Conservation (phyloP, 768 basidiomycete genomes). For the Favolaschia claudopus region DNA sequence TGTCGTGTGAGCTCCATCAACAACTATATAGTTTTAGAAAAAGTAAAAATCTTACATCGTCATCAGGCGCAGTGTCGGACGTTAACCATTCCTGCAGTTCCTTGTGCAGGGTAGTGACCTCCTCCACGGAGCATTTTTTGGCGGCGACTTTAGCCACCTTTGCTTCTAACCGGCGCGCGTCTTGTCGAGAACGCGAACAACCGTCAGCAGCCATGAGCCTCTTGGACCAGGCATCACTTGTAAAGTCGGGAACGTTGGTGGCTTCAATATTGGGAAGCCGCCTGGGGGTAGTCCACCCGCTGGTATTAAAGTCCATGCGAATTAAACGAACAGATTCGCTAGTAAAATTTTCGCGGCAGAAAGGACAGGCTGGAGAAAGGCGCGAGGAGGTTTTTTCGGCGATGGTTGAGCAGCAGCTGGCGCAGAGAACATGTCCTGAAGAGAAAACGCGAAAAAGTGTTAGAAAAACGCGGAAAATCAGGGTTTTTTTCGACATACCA, state of each 20-base stretch:
- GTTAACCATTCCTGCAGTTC: slow-evolving; percentile 82
- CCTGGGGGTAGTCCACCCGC: slow-evolving; percentile 74
- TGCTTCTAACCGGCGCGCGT: slow-evolving; percentile 76
- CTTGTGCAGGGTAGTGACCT: slow-evolving; percentile 78
- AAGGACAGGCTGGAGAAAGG: slow-evolving; percentile 79
- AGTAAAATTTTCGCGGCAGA: slow-evolving; percentile 82
- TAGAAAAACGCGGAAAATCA: slow-evolving; percentile 34
- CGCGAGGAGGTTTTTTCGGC: slow-evolving; percentile 81
- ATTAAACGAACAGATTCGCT: slow-evolving; percentile 74
- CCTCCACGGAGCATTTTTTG: slow-evolving; percentile 89
- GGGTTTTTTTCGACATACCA: slow-evolving; percentile 60
- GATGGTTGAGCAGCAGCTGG: slow-evolving; percentile 79
- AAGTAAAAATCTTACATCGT: slow-evolving; percentile 60
- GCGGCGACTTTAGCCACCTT: slow-evolving; percentile 81
- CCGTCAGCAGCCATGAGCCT: slow-evolving; percentile 56
- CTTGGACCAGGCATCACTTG: slow-evolving; percentile 45
- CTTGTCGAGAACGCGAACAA: slow-evolving; percentile 51
- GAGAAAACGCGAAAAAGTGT: too few relatives aligned
- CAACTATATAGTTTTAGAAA: slow-evolving; percentile 23
- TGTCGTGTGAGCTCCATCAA: slow-evolving; percentile 10
- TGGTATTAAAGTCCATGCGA: slow-evolving; percentile 77
- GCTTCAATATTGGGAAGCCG: slow-evolving; percentile 60
- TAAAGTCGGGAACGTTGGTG: slow-evolving; percentile 44
- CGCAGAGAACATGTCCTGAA: slow-evolving; percentile 82
- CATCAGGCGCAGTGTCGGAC: slow-evolving; percentile 63